phyloP scores from a whole-genome alignment of 768 basidiomycete genomes.

The Leccinum barrowsii region DNA sequence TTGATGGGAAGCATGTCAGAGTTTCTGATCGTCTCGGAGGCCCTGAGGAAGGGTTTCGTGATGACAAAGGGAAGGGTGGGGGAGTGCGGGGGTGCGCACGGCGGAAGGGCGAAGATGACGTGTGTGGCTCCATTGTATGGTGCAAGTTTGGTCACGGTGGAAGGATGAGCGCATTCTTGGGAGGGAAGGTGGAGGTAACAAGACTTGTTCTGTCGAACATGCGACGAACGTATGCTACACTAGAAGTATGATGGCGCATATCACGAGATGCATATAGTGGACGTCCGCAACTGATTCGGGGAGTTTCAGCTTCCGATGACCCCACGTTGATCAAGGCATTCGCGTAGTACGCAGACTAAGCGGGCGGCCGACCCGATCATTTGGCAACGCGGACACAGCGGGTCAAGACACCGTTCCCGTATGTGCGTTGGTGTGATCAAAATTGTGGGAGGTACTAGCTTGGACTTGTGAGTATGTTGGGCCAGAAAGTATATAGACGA shows the following conservation, averaged over 20 bases:
- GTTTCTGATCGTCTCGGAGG: constrained; percentile 14
- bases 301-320: background rate
- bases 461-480: background rate
- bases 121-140: constrained; percentile 3
- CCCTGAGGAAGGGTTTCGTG: constrained; percentile 10
- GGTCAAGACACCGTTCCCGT: constrained; percentile 8
- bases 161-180: constrained; percentile 4
- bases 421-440: constrained; percentile 3
- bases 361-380: constrained; percentile 4
- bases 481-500: background rate
- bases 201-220: constrained; percentile 8
- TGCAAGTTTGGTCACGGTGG: constrained; percentile 1
- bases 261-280: background rate
- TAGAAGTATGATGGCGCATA: background rate
- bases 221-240: constrained; percentile 14
- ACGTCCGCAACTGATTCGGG: background rate
- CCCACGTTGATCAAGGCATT: constrained; percentile 11
- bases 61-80: constrained; percentile 13
- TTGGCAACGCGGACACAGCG: background rate
- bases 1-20: background rate
- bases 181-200: constrained; percentile 1
- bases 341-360: constrained; percentile 2
- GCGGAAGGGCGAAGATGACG: constrained; percentile 18
- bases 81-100: constrained; percentile 18
- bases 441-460: background rate